Percentiles rank a stretch among this genome's conserved stretches.
Evolutionary conservation across 306 rosid species (phyloP).

Genomic region (Gynostemma pentaphyllum): DNA sequence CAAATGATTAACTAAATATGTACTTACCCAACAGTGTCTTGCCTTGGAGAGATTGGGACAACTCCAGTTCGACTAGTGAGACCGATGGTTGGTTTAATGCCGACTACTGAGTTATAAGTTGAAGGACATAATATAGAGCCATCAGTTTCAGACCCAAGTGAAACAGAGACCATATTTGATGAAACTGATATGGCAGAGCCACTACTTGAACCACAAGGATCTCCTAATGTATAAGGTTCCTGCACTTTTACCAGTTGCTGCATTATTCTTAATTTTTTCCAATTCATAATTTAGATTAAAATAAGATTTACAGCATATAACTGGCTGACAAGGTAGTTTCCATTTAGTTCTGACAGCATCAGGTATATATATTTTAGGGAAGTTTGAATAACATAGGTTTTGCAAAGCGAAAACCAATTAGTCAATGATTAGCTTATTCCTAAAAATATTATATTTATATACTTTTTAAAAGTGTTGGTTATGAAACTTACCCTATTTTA

Average conservation of each 20-base stretch:
- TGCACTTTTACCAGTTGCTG: neutral
- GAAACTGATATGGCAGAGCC: neutral
- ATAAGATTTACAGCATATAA: too few relatives aligned
- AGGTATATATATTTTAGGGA: too few relatives aligned
- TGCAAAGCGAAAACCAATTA: too few relatives aligned
- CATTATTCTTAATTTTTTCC: neutral
- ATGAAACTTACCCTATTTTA: too few relatives aligned
- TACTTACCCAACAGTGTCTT: neutral
- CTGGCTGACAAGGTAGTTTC: too few relatives aligned
- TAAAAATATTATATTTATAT: too few relatives aligned
- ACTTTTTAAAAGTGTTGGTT: too few relatives aligned
- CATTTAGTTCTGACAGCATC: too few relatives aligned
- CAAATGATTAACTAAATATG: too few relatives aligned
- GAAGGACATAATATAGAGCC: slow-evolving; percentile 4
- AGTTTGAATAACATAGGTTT: too few relatives aligned
- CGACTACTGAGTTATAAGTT: neutral
- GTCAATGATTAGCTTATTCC: too few relatives aligned
- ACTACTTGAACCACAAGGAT: neutral
- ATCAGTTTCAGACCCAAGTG: neutral
- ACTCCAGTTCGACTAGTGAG: neutral
- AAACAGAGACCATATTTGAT: neutral
- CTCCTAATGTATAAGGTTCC: neutral
- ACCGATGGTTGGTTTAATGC: neutral
- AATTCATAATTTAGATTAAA: neutral
- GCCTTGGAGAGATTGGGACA: neutral